These are phyloP conservation scores for Hibiscus syriacus DNA, from an alignment of 345 rosid genomes.

Conservation along the genomic window DNA sequence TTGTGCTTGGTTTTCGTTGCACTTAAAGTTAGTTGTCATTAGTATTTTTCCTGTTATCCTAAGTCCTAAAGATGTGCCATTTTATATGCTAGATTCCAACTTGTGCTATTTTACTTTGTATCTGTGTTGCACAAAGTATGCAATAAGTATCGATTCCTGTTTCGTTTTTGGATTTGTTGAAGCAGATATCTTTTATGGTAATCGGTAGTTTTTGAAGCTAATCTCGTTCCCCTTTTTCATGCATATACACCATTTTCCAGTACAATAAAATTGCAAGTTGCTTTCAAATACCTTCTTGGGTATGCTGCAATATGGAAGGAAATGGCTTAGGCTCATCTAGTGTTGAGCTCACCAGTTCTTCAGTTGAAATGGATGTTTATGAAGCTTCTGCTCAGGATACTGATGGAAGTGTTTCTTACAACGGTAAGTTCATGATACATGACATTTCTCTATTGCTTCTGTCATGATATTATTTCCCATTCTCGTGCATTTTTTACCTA, in stretches of 20 bases:
- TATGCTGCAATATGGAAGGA: slow-evolving; percentile 69
- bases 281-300: slow-evolving; percentile 82
- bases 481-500: background rate
- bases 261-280: slow-evolving; percentile 62
- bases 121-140: background rate
- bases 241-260: slow-evolving; percentile 29
- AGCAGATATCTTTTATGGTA: background rate
- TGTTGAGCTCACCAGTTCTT: slow-evolving; percentile 47
- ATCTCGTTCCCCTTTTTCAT: slow-evolving; percentile 7
- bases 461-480: background rate
- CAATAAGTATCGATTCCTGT: background rate
- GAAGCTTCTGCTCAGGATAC: slow-evolving; percentile 37
- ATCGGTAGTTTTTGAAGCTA: slow-evolving; percentile 5
- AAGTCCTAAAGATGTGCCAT: background rate
- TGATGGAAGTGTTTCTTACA: slow-evolving; percentile 26
- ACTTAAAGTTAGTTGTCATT: background rate
- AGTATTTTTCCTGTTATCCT: background rate
- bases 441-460: background rate
- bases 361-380: slow-evolving; percentile 86
- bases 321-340: slow-evolving; percentile 41
- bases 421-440: slow-evolving; percentile 31
- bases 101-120: background rate
- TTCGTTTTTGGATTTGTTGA: background rate
- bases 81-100: background rate
- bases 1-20: background rate